A percentile compares a stretch with the other conserved stretches of the same genome.
Conservation (phyloP, 768 basidiomycete species). For the Grammothele lineata region DNA sequence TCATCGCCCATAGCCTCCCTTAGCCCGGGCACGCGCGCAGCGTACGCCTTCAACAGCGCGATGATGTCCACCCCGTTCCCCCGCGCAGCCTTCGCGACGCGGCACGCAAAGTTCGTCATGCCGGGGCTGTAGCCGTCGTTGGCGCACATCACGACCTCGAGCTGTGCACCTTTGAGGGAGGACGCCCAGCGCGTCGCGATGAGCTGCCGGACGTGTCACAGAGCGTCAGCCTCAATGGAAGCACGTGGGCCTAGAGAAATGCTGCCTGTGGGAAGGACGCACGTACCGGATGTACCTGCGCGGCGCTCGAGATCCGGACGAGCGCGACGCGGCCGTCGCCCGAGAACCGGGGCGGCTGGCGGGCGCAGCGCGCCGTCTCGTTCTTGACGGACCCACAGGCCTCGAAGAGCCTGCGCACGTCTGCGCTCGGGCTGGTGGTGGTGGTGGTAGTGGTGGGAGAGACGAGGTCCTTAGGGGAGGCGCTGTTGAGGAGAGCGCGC, state of each 20-base stretch:
- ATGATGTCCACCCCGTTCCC: slow-evolving; percentile 33
- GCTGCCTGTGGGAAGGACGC: background rate
- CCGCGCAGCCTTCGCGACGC: slow-evolving; percentile 26
- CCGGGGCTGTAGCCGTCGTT: slow-evolving; percentile 36
- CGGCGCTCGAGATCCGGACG: slow-evolving; percentile 36
- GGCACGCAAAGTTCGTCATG: slow-evolving; percentile 38
- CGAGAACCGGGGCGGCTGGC: slow-evolving; percentile 37
- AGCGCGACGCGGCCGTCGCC: slow-evolving; percentile 42
- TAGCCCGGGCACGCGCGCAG: slow-evolving; percentile 28
- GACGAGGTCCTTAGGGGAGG: slow-evolving; percentile 27
- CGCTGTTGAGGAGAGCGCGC: slow-evolving; percentile 27
- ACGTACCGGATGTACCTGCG: slow-evolving; percentile 34
- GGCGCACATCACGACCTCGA: slow-evolving; percentile 32
- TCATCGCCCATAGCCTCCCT: slow-evolving; percentile 38
- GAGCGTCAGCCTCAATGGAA: too few species aligned
- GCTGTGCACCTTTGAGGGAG: slow-evolving; percentile 30
- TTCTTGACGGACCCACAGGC: slow-evolving; percentile 34
- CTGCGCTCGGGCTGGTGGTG: too few species aligned
- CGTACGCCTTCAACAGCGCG: slow-evolving; percentile 34
- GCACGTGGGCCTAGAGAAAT: background rate
- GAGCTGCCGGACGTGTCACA: slow-evolving; percentile 29
- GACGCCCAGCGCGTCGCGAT: slow-evolving; percentile 46
- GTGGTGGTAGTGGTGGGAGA: background rate
- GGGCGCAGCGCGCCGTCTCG: slow-evolving; percentile 33
- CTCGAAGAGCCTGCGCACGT: slow-evolving; percentile 27